These are phyloP conservation scores for Lepidium campestre DNA, from an alignment of 441 rosid genomes.

Conservation along the genomic window DNA sequence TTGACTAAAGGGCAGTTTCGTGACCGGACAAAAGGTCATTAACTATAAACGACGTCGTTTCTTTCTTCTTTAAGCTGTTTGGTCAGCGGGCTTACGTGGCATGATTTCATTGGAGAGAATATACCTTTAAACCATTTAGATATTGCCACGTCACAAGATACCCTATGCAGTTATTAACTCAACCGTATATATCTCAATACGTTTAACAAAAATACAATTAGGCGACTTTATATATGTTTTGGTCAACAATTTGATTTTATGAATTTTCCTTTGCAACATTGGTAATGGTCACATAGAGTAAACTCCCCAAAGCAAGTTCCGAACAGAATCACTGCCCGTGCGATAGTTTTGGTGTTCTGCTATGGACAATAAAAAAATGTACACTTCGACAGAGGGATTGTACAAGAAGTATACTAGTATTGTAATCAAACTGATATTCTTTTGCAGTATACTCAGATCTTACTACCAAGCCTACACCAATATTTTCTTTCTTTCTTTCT, in stretches of 20 bases:
- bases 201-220: too few relatives aligned
- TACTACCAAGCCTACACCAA: conserved; percentile 6
- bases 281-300: too few relatives aligned
- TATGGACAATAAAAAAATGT: not conserved
- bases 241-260: too few relatives aligned
- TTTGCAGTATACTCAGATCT: not conserved
- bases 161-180: not conserved
- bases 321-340: too few relatives aligned
- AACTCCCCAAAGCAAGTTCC: too few relatives aligned
- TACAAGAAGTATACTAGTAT: not conserved
- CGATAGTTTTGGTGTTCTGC: too few relatives aligned
- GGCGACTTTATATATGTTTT: too few relatives aligned
- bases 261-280: too few relatives aligned
- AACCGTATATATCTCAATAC: too few relatives aligned
- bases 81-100: conserved; percentile 28
- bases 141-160: conserved; percentile 16
- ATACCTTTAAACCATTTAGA: not conserved
- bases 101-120: not conserved
- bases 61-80: not conserved
- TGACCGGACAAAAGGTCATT: conserved; percentile 23
- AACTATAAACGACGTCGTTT: conserved; percentile 27
- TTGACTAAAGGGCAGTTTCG: conserved; percentile 27
- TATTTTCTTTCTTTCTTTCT: not conserved
- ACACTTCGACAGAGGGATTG: not conserved
- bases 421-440: not conserved